Evolutionary conservation across 1,139 yeast genomes (phyloP).

Genomic region (Entelexis paramagnoliae): DNA sequence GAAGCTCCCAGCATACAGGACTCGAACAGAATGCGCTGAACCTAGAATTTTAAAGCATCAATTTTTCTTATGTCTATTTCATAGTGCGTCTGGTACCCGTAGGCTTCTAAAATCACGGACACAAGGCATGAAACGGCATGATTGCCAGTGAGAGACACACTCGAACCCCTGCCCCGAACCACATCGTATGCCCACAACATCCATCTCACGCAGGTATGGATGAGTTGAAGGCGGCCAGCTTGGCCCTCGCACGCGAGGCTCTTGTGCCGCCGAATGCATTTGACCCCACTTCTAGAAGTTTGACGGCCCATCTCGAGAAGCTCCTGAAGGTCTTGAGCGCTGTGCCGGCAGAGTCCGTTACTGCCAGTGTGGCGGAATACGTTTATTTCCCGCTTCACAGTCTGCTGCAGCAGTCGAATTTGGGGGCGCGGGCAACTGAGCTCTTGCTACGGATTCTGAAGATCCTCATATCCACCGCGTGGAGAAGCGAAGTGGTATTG

Average conservation of each 20-base stretch:
- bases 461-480: constrained; percentile 38
- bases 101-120: too few species aligned
- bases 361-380: constrained; percentile 42
- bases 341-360: neutral
- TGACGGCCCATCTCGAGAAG: constrained; percentile 9
- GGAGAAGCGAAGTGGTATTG: constrained; percentile 36
- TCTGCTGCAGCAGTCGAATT: constrained; percentile 36
- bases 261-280: constrained; percentile 20
- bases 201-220: too few species aligned
- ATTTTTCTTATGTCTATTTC: too few species aligned
- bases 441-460: constrained; percentile 36
- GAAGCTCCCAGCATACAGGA: too few species aligned
- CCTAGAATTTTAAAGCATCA: too few species aligned
- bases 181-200: too few species aligned
- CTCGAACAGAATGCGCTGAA: too few species aligned
- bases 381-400: constrained; percentile 51
- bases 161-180: too few species aligned
- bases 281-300: constrained; percentile 8
- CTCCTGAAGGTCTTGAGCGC: constrained; percentile 6
- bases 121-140: too few species aligned
- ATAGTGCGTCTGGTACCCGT: too few species aligned
- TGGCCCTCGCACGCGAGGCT: constrained; percentile 31
- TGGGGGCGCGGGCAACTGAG: constrained; percentile 40
- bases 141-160: too few species aligned
- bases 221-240: constrained; percentile 17